A percentile compares a stretch with the other conserved stretches of the same genome.
phyloP scores from a whole-genome alignment of 306 rosid genomes.

The Trichosanthes cucumerina region DNA sequence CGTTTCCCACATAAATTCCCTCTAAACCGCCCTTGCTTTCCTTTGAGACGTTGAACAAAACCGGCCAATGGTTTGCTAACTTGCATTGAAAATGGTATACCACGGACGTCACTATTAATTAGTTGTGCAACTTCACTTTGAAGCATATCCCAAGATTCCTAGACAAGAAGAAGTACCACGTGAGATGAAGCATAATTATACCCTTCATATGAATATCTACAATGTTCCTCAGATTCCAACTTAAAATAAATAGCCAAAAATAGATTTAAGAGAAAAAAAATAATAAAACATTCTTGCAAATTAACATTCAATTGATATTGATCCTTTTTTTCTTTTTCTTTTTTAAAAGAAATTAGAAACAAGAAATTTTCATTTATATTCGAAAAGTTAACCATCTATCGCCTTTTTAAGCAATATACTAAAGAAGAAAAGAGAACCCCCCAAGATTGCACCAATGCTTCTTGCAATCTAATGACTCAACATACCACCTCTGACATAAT shows the following conservation, averaged over 20 bases:
- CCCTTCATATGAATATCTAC: not conserved
- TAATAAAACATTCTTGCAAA: not conserved
- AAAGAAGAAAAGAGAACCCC: not conserved
- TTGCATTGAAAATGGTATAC: slow-evolving; percentile 35
- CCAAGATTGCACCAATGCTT: not conserved
- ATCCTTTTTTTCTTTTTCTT: not conserved
- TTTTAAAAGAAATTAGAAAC: not conserved
- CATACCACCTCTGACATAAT: not conserved
- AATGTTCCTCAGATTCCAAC: not conserved
- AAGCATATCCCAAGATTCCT: slow-evolving; percentile 58
- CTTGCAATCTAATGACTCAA: not conserved
- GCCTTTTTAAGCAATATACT: not conserved
- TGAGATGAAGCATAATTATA: slow-evolving; percentile 2
- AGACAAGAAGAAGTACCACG: slow-evolving; percentile 9
- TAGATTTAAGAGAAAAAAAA: not conserved
- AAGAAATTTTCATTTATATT: not conserved
- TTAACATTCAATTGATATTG: not conserved
- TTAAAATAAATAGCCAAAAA: not conserved
- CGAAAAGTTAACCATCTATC: not conserved
- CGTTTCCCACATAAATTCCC: slow-evolving; percentile 92
- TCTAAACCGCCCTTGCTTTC: slow-evolving; percentile 92
- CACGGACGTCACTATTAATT: slow-evolving; percentile 78
- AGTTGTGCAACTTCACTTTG: slow-evolving; percentile 72
- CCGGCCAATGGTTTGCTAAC: slow-evolving; percentile 45
- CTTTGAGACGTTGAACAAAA: slow-evolving; percentile 85